Conservation (phyloP, 192 early-diverging fungal genomes). For the Backusella macrospora region DNA sequence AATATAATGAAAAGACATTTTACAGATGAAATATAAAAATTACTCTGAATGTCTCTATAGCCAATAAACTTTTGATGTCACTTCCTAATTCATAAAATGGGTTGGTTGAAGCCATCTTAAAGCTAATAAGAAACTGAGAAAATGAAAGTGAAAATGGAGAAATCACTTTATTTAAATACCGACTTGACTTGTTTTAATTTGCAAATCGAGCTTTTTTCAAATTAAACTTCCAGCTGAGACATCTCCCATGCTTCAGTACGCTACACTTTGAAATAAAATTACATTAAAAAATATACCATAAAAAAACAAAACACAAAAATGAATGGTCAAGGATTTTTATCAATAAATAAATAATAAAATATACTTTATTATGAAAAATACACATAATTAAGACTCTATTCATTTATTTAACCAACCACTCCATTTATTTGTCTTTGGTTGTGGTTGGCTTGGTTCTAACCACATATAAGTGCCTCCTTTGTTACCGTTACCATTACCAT, state of each 20-base stretch:
- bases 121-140: not conserved
- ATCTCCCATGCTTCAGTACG: too few relatives aligned
- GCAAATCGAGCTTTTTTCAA: not conserved
- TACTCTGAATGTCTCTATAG: slow-evolving; percentile 16
- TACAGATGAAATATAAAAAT: not conserved
- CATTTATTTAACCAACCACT: slow-evolving; percentile 10
- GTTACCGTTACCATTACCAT: not conserved
- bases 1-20: not conserved
- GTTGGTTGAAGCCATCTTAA: slow-evolving; percentile 24
- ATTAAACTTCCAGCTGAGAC: not conserved
- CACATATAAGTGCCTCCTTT: slow-evolving; percentile 2
- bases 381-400: not conserved
- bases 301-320: too few relatives aligned
- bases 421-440: slow-evolving; percentile 1
- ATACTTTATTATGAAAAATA: too few relatives aligned
- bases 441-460: slow-evolving; percentile 2
- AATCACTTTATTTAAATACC: slow-evolving; percentile 11
- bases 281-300: not conserved
- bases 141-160: not conserved
- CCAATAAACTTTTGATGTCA: not conserved
- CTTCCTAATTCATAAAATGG: slow-evolving; percentile 15
- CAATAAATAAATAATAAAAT: too few relatives aligned
- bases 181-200: not conserved
- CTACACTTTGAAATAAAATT: too few relatives aligned
- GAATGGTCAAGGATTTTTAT: too few relatives aligned